Conservation (phyloP, 2,329 filamentous ascomycete species). For the Aspergillus neoniger region DNA sequence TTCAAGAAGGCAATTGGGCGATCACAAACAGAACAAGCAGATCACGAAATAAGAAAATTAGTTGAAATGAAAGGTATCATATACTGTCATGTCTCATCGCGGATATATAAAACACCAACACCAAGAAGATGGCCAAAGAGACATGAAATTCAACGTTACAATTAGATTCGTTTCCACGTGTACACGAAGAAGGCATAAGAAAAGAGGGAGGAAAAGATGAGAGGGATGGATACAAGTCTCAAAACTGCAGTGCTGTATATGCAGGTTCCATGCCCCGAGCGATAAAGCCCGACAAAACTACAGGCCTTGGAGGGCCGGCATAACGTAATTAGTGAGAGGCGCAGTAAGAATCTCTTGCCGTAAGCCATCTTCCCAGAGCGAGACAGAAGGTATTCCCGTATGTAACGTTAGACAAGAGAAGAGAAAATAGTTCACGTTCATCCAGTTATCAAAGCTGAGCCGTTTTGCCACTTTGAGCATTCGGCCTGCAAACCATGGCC, state of each 20-base stretch:
- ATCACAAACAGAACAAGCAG: not conserved
- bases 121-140: not conserved
- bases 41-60: no score
- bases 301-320: constrained; percentile 24
- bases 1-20: not conserved
- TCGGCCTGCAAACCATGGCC: constrained; percentile 44
- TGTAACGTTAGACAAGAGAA: constrained; percentile 39
- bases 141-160: not conserved
- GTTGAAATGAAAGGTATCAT: not conserved
- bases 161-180: no score
- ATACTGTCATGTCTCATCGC: not conserved
- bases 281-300: not conserved
- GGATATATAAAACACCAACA: not conserved
- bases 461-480: constrained; percentile 46
- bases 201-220: not conserved
- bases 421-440: constrained; percentile 38
- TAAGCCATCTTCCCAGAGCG: constrained; percentile 35
- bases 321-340: constrained; percentile 40
- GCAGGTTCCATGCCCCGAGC: not conserved
- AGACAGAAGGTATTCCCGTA: constrained; percentile 23
- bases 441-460: constrained; percentile 36
- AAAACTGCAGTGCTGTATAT: not conserved
- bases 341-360: constrained; percentile 40
- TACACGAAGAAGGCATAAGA: no score
- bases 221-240: not conserved